phyloP scores from a whole-genome alignment of 108 stramenopile genomes.

The Pseudonitzschia multiseries region DNA sequence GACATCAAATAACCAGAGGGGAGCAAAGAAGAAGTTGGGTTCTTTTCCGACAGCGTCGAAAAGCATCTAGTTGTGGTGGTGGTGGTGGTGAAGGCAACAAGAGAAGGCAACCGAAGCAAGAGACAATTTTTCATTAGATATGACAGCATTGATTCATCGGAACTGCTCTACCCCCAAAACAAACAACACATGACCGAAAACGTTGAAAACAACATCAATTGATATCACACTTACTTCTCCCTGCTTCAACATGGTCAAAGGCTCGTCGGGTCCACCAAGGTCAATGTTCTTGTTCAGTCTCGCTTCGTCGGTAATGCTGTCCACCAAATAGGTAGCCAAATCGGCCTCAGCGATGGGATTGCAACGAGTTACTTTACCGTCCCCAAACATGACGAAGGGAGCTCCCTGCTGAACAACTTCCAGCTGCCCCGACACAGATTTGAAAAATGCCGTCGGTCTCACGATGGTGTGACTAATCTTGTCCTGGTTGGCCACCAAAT shows the following conservation, averaged over 20 bases:
- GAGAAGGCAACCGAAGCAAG: neutral
- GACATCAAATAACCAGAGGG: conserved; percentile 89
- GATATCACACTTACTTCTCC: conserved; percentile 66
- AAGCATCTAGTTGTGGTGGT: conserved; percentile 45
- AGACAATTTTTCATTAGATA: too few species aligned
- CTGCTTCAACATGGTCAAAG: conserved; percentile 90
- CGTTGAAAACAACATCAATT: too few species aligned
- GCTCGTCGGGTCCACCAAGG: conserved; percentile 93
- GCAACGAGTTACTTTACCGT: conserved; percentile 82
- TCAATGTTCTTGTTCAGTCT: conserved; percentile 73
- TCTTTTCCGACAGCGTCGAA: conserved; percentile 83
- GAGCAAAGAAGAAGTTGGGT: conserved; percentile 81
- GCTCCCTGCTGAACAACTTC: conserved; percentile 92
- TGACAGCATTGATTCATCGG: too few species aligned
- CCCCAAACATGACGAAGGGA: conserved; percentile 95
- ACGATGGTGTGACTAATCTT: conserved; percentile 87
- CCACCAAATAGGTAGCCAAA: conserved; percentile 87
- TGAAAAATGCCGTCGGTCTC: conserved; percentile 98
- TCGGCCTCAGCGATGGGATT: conserved; percentile 96
- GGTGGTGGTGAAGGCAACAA: neutral
- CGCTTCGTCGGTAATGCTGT: conserved; percentile 76
- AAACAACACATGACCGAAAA: too few species aligned
- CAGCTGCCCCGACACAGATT: conserved; percentile 93
- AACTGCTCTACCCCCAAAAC: too few species aligned
- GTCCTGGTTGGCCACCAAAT: conserved; percentile 56